Evolutionary conservation across 192 early-diverging fungal genomes (phyloP), one percentile per base, ranked within the genome.

Genomic region (Mortierella claussenii): DNA sequence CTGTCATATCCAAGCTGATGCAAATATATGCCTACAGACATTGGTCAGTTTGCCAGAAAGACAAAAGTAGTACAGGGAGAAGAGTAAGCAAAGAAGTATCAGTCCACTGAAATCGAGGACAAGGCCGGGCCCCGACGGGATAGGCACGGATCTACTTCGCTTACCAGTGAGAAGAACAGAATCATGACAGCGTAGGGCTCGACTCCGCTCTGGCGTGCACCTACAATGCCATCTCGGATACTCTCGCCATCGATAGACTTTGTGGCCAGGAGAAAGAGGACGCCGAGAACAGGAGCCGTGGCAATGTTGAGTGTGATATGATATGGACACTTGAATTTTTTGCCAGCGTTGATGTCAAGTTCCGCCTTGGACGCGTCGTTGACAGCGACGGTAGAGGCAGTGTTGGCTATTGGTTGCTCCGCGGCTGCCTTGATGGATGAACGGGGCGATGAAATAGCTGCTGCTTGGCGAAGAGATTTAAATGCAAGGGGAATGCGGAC

Each of bases 141-240:
- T n/a, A n/a, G n/a, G n/a, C n/a, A n/a, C n/a, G n/a, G n/a, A n/a
- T n/a, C n/a, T n/a, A n/a, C n/a, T n/a, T n/a, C n/a, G n/a, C 51
- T 45, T 79, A 82, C 87, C 66, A 93, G 80, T 18, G 92, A 87
- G 75, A 92, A 93, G 44, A 97, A 88, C 24, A 95, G 84, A 12
- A 95, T 86, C 54, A 97, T 82, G 5, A 97, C 89, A 17, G 90
- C 86, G 67, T 91, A 97, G 1, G 95, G 95, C 69, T 91, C 69
- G 20, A 94, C 80, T 1, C 88, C 88, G 34, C 63, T 76, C 12
- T 30, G 32, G 13, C 64, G 73, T 17, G 46, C 58, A 20, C 73
- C 73, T 13, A 76, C 55, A 42, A 76, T 76, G 2, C 73, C 73
- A 60, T 75, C 26, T 24, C 34, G 44, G 18, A 86, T 81, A 33